A percentile compares a stretch with the other conserved stretches of the same genome.
phyloP scores from a whole-genome alignment of 2,329 filamentous ascomycete species.

The Colletotrichum tabaci region DNA sequence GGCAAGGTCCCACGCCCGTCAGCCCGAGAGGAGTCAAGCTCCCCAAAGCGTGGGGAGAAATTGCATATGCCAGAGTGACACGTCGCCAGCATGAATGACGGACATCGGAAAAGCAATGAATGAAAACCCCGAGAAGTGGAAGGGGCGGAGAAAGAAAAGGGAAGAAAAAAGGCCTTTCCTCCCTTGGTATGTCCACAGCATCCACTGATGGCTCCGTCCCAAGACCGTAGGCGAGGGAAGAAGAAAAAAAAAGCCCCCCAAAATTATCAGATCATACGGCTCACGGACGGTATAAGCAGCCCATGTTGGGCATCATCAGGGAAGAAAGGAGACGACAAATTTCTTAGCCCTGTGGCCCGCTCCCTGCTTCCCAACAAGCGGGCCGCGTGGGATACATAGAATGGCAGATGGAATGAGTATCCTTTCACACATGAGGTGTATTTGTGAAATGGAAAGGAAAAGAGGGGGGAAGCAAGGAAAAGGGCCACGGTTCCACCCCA shows the following conservation, averaged over 20 bases:
- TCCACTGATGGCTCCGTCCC: conserved; percentile 5
- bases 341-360: neutral
- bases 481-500: conserved; percentile 17
- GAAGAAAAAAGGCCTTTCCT: conserved; percentile 2
- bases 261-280: conserved; percentile 22
- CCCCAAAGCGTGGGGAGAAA: neutral
- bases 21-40: neutral
- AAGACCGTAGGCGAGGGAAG: neutral
- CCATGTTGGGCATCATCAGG: conserved; percentile 1
- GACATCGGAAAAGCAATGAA: neutral
- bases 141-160: neutral
- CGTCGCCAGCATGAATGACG: conserved; percentile 30
- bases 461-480: neutral
- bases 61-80: conserved; percentile 21
- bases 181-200: neutral
- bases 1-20: conserved; percentile 10
- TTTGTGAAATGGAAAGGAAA: neutral
- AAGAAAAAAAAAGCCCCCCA: neutral
- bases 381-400: conserved; percentile 15
- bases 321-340: conserved; percentile 6
- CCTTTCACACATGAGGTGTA: conserved; percentile 8
- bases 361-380: conserved; percentile 13
- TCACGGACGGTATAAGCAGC: neutral
- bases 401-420: conserved; percentile 29
- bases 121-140: too few relatives aligned